A percentile compares a stretch with the other conserved stretches of the same genome.
These are phyloP conservation scores for Dinochytrium kinnereticum DNA, from an alignment of 371 early-diverging fungal genomes.

Conservation along the genomic window DNA sequence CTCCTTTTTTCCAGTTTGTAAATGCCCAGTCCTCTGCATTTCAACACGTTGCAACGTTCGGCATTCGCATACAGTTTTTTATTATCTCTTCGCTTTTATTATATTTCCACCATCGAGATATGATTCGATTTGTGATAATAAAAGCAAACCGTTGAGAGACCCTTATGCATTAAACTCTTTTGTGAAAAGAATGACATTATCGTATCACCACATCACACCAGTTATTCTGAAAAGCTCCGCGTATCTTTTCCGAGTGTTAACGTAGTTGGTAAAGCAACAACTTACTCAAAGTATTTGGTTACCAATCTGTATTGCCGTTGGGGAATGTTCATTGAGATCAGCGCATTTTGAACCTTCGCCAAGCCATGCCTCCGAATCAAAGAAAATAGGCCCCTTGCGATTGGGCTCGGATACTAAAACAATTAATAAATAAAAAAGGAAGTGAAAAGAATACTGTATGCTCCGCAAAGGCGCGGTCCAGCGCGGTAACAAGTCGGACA, in stretches of 20 bases:
- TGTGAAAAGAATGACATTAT: neutral
- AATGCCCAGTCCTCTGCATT: neutral
- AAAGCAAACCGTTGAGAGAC: neutral
- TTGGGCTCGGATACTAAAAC: conserved; percentile 82
- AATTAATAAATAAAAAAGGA: conserved; percentile 8
- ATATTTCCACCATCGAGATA: neutral
- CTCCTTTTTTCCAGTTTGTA: neutral
- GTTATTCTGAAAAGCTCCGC: conserved; percentile 83
- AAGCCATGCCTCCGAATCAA: conserved; percentile 84
- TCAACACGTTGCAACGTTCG: neutral
- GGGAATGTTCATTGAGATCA: conserved; percentile 86
- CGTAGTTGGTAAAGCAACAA: neutral
- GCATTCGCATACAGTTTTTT: neutral
- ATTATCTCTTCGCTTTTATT: neutral
- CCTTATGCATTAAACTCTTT: neutral
- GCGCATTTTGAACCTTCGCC: conserved; percentile 87
- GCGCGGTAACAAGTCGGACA: conserved; percentile 77
- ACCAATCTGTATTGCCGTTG: conserved; percentile 78
- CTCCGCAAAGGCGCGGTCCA: conserved; percentile 74
- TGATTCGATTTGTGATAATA: neutral
- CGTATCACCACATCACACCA: conserved; percentile 59
- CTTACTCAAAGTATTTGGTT: conserved; percentile 72
- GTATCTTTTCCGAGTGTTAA: conserved; percentile 63
- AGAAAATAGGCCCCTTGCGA: conserved; percentile 79
- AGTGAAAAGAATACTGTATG: conserved; percentile 70